Conservation (phyloP, 306 rosid species). For the Prunus mira region DNA sequence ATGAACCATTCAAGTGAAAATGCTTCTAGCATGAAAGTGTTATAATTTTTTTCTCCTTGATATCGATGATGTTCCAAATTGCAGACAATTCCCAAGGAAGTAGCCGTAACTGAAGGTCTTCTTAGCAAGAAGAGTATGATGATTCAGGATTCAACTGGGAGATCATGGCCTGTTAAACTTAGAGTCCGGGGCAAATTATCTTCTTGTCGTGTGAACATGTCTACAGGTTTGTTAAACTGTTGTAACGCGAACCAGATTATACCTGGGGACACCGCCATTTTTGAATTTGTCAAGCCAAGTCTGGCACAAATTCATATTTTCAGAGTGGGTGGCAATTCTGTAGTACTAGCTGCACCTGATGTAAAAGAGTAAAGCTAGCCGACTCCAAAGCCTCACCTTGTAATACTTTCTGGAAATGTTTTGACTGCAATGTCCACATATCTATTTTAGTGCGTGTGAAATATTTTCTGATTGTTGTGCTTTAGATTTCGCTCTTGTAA, state of each 20-base stretch:
- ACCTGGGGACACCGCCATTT: not conserved
- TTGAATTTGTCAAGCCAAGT: conserved; percentile 5
- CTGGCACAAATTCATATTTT: not conserved
- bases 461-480: too few species aligned
- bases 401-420: too few species aligned
- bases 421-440: too few species aligned
- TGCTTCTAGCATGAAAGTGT: too few species aligned
- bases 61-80: not conserved
- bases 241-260: not conserved
- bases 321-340: not conserved
- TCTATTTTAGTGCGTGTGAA: too few species aligned
- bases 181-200: not conserved
- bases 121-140: not conserved
- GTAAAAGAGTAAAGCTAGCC: too few species aligned
- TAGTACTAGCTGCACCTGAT: not conserved
- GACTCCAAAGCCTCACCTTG: too few species aligned
- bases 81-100: not conserved
- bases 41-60: not conserved
- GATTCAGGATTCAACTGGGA: not conserved
- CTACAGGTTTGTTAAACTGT: not conserved
- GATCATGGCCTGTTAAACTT: not conserved
- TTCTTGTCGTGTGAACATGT: not conserved
- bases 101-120: not conserved
- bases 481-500: too few species aligned
- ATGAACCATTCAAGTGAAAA: too few species aligned